A percentile compares a stretch with the other conserved stretches of the same genome.
Evolutionary conservation across 179 eudicot genomes (phyloP).

Genomic region (Pouteria campechiana): DNA sequence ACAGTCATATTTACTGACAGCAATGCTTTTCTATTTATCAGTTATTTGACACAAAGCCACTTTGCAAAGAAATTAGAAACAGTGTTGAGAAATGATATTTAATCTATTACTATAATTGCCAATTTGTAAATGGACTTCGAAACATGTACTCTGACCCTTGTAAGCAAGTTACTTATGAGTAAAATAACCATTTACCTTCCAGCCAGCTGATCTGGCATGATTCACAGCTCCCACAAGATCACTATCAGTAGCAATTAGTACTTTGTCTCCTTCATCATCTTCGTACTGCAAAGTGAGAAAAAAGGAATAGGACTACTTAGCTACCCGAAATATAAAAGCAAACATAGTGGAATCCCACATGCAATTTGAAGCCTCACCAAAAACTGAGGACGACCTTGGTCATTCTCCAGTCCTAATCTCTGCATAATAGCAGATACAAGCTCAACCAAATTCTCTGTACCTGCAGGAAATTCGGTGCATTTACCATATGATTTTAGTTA

Average conservation of each 20-base stretch:
- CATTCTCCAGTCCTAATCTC: conserved; percentile 45
- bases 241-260: conserved; percentile 71
- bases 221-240: conserved; percentile 76
- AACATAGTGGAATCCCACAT: conserved; percentile 1
- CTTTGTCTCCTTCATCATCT: conserved; percentile 93
- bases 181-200: conserved; percentile 85
- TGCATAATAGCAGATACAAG: conserved; percentile 63
- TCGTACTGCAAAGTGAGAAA: conserved; percentile 45
- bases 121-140: no score
- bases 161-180: no score
- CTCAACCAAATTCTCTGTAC: conserved; percentile 66
- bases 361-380: conserved; percentile 37
- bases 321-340: background rate
- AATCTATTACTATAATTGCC: no score
- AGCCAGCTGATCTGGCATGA: conserved; percentile 72
- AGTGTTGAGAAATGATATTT: background rate
- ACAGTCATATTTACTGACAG: no score
- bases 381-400: conserved; percentile 49
- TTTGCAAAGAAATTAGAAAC: background rate
- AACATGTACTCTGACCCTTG: no score
- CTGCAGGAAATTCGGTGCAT: conserved; percentile 35
- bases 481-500: no score
- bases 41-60: background rate
- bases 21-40: background rate
- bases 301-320: background rate